Evolutionary conservation across 2,329 filamentous ascomycete genomes (phyloP).

Genomic region (Furcasterigmium furcatum): DNA sequence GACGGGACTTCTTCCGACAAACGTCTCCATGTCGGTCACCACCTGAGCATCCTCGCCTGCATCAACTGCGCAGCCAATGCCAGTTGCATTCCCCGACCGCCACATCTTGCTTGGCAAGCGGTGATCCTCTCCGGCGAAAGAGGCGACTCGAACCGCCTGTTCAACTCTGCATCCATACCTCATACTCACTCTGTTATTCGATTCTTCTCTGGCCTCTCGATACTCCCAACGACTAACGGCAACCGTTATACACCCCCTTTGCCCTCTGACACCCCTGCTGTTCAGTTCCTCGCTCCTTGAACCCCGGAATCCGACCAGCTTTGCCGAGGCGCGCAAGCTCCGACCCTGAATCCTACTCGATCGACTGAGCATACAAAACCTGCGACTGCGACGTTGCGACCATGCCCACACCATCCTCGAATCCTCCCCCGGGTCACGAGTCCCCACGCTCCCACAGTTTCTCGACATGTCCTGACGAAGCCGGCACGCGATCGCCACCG

Average conservation of each 20-base stretch:
- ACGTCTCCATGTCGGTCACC: conserved; percentile 4
- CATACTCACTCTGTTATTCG: too few relatives aligned
- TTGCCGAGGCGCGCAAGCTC: too few relatives aligned
- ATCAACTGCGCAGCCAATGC: conserved; percentile 4
- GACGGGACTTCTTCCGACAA: not conserved
- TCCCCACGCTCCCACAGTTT: conserved; percentile 33
- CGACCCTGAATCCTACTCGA: too few relatives aligned
- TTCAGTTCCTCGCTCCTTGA: too few relatives aligned
- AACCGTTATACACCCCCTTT: too few relatives aligned
- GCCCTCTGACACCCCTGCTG: too few relatives aligned
- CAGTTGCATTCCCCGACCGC: conserved; percentile 3
- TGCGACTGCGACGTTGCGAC: conserved; percentile 6
- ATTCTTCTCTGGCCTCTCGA: too few relatives aligned
- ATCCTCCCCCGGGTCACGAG: conserved; percentile 31
- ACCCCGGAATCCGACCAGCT: too few relatives aligned
- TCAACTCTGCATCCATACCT: too few relatives aligned
- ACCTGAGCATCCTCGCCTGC: not conserved
- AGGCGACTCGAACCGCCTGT: not conserved
- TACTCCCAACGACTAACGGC: too few relatives aligned
- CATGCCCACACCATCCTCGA: conserved; percentile 45
- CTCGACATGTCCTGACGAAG: conserved; percentile 41
- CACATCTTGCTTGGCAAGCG: conserved; percentile 4
- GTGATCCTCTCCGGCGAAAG: not conserved
- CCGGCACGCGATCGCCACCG: conserved; percentile 13
- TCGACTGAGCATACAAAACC: too few relatives aligned